A percentile compares a stretch with the other conserved stretches of the same genome.
Evolutionary conservation across 805 yeast genomes (phyloP).

Genomic region (Dipodascus albidus): DNA sequence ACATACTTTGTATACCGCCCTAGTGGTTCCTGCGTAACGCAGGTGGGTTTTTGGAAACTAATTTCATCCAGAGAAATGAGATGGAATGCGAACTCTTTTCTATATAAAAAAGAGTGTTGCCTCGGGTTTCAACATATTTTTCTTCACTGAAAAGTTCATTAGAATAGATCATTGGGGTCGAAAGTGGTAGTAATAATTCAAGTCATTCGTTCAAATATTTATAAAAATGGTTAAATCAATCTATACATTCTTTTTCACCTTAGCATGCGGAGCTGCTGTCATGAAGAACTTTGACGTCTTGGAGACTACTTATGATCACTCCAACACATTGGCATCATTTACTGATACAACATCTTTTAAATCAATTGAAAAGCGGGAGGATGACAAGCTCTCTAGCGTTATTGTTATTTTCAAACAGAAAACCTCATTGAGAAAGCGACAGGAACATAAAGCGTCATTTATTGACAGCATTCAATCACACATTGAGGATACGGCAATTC

Average conservation of each 20-base stretch:
- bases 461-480: slow-evolving; percentile 8
- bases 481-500: slow-evolving; percentile 27
- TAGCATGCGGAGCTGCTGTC: background rate
- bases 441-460: slow-evolving; percentile 4
- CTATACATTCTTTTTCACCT: background rate
- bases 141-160: background rate
- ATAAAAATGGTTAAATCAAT: background rate
- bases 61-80: too few relatives aligned
- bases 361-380: background rate
- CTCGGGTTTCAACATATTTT: too few relatives aligned
- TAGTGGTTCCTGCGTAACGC: background rate
- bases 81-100: background rate
- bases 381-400: background rate
- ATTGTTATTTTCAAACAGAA: slow-evolving; percentile 6
- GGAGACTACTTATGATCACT: background rate
- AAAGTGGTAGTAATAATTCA: too few relatives aligned
- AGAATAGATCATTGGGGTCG: too few relatives aligned
- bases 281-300: background rate
- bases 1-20: background rate
- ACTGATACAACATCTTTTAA: background rate
- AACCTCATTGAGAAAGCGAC: slow-evolving; percentile 7
- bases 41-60: background rate
- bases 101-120: background rate
- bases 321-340: background rate
- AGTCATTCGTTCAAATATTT: background rate